Conservation (phyloP, 805 yeast species). For the Saturnispora dispora region DNA sequence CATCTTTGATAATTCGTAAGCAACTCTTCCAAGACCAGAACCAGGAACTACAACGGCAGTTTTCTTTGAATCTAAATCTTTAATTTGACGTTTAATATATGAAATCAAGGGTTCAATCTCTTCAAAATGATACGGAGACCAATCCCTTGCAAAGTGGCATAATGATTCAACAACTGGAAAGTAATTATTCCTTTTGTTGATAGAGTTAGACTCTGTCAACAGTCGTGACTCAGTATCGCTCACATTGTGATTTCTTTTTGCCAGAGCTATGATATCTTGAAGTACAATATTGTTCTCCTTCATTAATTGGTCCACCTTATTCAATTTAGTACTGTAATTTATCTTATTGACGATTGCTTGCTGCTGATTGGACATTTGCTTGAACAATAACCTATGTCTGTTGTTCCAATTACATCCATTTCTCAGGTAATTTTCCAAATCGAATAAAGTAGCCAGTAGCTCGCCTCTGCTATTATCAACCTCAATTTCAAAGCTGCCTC, state of each 20-base stretch:
- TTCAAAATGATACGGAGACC: slow-evolving; percentile 40
- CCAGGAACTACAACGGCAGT: slow-evolving; percentile 74
- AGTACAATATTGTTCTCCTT: slow-evolving; percentile 40
- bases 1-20: slow-evolving; percentile 46
- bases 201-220: slow-evolving; percentile 17
- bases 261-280: slow-evolving; percentile 33
- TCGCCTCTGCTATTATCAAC: slow-evolving; percentile 19
- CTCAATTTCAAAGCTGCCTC: neutral
- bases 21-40: slow-evolving; percentile 73
- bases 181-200: slow-evolving; percentile 20
- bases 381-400: slow-evolving; percentile 34
- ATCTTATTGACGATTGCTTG: slow-evolving; percentile 43
- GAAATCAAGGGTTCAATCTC: slow-evolving; percentile 47
- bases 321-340: slow-evolving; percentile 47
- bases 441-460: slow-evolving; percentile 33
- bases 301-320: slow-evolving; percentile 39
- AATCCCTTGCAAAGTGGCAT: slow-evolving; percentile 74
- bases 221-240: slow-evolving; percentile 35
- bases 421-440: slow-evolving; percentile 36
- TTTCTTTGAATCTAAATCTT: slow-evolving; percentile 17
- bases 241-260: slow-evolving; percentile 31
- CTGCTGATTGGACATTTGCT: slow-evolving; percentile 45
- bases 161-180: slow-evolving; percentile 56
- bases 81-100: slow-evolving; percentile 40
- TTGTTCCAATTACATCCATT: slow-evolving; percentile 38